Evolutionary conservation across 352 stramenopile genomes (phyloP).

Genomic region (Phytophthora niederhauseri): DNA sequence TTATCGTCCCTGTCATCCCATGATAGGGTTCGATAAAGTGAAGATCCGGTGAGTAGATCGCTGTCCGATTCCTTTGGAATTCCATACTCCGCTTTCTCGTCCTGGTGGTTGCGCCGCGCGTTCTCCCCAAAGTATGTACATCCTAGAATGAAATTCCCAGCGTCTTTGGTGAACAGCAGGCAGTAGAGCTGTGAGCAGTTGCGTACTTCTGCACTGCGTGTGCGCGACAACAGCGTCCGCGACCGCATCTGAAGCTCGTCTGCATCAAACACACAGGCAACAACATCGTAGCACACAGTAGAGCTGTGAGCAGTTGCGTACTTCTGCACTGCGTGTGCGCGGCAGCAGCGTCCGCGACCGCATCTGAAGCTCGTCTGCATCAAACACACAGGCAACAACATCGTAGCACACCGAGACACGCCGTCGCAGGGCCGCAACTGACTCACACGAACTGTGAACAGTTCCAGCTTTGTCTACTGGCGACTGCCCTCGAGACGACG

Average conservation of each 20-base stretch:
- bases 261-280: conserved; percentile 49
- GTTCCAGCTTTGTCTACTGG: background rate
- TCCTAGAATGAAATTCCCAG: conserved; percentile 40
- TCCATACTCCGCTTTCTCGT: conserved; percentile 20
- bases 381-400: conserved; percentile 46
- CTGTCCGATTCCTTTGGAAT: conserved; percentile 19
- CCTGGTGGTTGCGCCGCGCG: conserved; percentile 22
- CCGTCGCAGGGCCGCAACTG: conserved; percentile 24
- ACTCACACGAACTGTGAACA: conserved; percentile 6
- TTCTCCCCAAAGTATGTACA: conserved; percentile 44
- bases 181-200: conserved; percentile 59
- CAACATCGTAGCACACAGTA: conserved; percentile 45
- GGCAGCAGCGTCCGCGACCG: conserved; percentile 23
- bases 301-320: conserved; percentile 51
- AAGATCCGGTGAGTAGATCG: conserved; percentile 11
- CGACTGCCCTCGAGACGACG: background rate
- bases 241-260: conserved; percentile 19
- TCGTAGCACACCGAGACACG: conserved; percentile 30
- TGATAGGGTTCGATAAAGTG: conserved; percentile 9
- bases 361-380: conserved; percentile 27
- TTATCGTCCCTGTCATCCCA: conserved; percentile 23
- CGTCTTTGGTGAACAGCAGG: conserved; percentile 45
- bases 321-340: conserved; percentile 21
- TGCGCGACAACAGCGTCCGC: conserved; percentile 24
- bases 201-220: conserved; percentile 29